Base-by-base conservation (phyloP, 345 rosid genomes). In the Aegle marmelos region DNA sequence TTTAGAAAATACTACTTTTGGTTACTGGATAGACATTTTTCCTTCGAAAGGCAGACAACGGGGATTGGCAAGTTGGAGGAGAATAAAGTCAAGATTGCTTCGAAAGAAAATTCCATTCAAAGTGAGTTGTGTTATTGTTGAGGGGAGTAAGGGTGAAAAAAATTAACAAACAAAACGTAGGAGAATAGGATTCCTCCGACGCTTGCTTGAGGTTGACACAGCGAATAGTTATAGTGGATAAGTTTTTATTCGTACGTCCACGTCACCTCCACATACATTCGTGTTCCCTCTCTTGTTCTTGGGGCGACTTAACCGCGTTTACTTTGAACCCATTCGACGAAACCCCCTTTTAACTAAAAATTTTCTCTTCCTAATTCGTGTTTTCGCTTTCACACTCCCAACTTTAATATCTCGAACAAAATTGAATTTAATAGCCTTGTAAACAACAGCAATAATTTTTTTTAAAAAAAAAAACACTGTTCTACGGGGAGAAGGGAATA, bases 321-420 rank as follows among this genome's bases (percentile, higher is more conserved):
- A 76, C 85, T 80, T 83, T 78, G 84, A 82, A 0, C 78, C 63
- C 54, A 34, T 77, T 82, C 82, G 25, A 25, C 62, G 22, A 4
- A 48, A 1, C 22, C 57, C 17, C 25, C 4, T 64, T 30, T 17
- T 19, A 33, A 28, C 14, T 2, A 60, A 65, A 76, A 17, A 45
- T 13, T 45, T 36, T 13, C 17, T 45, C 17, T 45, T 13, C 50
- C 57, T 17, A 5, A 17, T 53, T 10, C 30, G 31, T 14, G 39
- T 37, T 41, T 19, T 57, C 66, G 13, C 65, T 71, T 76, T 72
- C 74, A 33, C 74, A 72, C 48, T 39, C 45, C 16, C 11, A 16
- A 50, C 21, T 50, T 17, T 50, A 16, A 17, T 50, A 41, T 41
- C 50, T 41, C 50, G 11, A 41, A 11, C 50, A 41, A 41, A 41